Evolutionary conservation across 1,284 basidiomycete genomes (phyloP), one percentile per base, ranked within the genome.

Genomic region (Papiliotrema laurentii): DNA sequence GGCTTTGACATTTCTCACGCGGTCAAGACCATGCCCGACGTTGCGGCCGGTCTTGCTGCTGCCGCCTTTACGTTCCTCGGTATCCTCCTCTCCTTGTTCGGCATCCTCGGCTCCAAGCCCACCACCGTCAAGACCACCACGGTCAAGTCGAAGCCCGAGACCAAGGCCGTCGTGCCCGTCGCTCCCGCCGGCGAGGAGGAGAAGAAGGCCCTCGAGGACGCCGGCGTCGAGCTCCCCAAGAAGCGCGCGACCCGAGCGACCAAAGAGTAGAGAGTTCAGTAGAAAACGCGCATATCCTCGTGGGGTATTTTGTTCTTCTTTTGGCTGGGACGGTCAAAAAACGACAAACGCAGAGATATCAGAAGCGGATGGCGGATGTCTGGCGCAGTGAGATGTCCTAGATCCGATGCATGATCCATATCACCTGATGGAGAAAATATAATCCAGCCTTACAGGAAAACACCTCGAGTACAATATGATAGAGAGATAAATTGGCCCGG

Each of bases 21-120:
- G 76, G 78, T 89, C 69, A 87, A 89, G 71, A 77, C 78, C 61
- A 85, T 87, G 76, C 91, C 91, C 47, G 85, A 90, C 74, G 88
- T 87, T 50, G 89, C 84, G 61, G 86, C 80, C 47, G 86, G 82
- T 55, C 78, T 94, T 54, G 79, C 78, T 54, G 84, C 83, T 53
- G 81, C 80, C 43, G 62, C 88, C 47, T 78, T 92, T 63, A 88
- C 86, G 38, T 69, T 93, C 61, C 80, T 96, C 67, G 86, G 85
- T 51, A 83, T 93, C 81, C 73, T 96, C 59, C 86, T 83, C 56
- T 81, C 82, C 45, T 75, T 91, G 63, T 80, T 89, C 54, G 85
- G 89, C 50, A 76, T 92, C 64, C 80, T 89, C 69, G 85, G 87
- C 59, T 65, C 54, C 48, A 54, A 68, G 60, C 61, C 71, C 19